Conservation (phyloP, 805 yeast species). For the Candida suzukii region DNA sequence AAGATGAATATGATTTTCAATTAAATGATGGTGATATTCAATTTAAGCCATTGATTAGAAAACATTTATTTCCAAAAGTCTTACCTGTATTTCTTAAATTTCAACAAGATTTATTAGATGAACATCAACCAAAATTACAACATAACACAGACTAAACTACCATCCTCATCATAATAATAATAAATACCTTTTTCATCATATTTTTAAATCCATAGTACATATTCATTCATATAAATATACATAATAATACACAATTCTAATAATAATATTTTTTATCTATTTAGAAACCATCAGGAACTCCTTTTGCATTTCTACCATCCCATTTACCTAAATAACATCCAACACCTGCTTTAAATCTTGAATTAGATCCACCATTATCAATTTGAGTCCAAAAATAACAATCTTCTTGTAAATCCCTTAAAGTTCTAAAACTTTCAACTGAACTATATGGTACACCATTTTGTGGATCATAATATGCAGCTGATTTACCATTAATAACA, state of each 20-base stretch:
- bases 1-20: slow-evolving; percentile 52
- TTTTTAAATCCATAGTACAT: background rate
- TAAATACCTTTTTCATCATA: too few species aligned
- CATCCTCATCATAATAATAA: too few species aligned
- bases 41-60: slow-evolving; percentile 31
- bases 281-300: slow-evolving; percentile 82
- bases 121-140: slow-evolving; percentile 60
- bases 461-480: slow-evolving; percentile 80
- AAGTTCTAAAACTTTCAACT: slow-evolving; percentile 69
- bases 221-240: background rate
- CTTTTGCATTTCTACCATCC: slow-evolving; percentile 57
- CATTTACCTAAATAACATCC: slow-evolving; percentile 35
- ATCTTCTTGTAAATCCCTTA: slow-evolving; percentile 49
- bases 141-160: slow-evolving; percentile 32
- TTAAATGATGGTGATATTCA: slow-evolving; percentile 34
- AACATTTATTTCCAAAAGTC: slow-evolving; percentile 45
- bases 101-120: slow-evolving; percentile 53
- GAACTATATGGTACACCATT: slow-evolving; percentile 83
- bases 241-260: background rate
- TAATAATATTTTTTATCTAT: slow-evolving; percentile 7
- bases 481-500: slow-evolving; percentile 70
- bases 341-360: slow-evolving; percentile 25
- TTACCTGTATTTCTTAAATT: slow-evolving; percentile 43
- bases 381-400: slow-evolving; percentile 46
- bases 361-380: slow-evolving; percentile 36